A percentile compares a stretch with the other conserved stretches of the same genome.
phyloP scores from a whole-genome alignment of 1,284 basidiomycete genomes.

The Serendipita sp. region DNA sequence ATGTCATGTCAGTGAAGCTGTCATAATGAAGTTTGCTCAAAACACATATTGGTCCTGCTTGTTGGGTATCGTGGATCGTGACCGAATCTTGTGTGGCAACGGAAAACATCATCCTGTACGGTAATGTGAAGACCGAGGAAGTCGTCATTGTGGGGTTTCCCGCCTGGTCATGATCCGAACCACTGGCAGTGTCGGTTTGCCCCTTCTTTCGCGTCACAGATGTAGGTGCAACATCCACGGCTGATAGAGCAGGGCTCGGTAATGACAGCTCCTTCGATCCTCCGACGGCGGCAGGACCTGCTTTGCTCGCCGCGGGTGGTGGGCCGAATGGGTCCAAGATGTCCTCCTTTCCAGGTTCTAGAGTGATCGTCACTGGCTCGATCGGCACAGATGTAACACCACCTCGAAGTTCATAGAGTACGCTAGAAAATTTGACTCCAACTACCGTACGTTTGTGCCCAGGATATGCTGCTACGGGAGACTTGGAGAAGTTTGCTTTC shows the following conservation, averaged over 20 bases:
- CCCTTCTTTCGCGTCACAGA: not conserved
- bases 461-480: slow-evolving; percentile 87
- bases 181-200: slow-evolving; percentile 13
- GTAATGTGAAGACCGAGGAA: slow-evolving; percentile 69
- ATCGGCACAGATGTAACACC: slow-evolving; percentile 28
- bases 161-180: slow-evolving; percentile 11
- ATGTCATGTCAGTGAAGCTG: slow-evolving; percentile 92
- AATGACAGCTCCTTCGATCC: slow-evolving; percentile 17
- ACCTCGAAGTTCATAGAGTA: slow-evolving; percentile 75
- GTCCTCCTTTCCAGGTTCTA: slow-evolving; percentile 53
- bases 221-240: slow-evolving; percentile 29
- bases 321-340: slow-evolving; percentile 38
- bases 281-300: slow-evolving; percentile 17
- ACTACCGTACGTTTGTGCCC: slow-evolving; percentile 93
- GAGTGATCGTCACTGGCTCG: slow-evolving; percentile 43
- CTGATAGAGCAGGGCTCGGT: slow-evolving; percentile 45
- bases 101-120: slow-evolving; percentile 90
- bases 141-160: slow-evolving; percentile 19
- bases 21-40: slow-evolving; percentile 95
- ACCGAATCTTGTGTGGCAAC: slow-evolving; percentile 96
- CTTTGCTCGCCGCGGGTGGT: slow-evolving; percentile 13
- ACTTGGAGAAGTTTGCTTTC: slow-evolving; percentile 78
- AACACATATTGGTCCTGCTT: slow-evolving; percentile 82
- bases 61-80: slow-evolving; percentile 93
- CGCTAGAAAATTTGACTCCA: slow-evolving; percentile 85